Base-by-base conservation (phyloP, 106 monocot genomes). In the Dendrobium nobile region DNA sequence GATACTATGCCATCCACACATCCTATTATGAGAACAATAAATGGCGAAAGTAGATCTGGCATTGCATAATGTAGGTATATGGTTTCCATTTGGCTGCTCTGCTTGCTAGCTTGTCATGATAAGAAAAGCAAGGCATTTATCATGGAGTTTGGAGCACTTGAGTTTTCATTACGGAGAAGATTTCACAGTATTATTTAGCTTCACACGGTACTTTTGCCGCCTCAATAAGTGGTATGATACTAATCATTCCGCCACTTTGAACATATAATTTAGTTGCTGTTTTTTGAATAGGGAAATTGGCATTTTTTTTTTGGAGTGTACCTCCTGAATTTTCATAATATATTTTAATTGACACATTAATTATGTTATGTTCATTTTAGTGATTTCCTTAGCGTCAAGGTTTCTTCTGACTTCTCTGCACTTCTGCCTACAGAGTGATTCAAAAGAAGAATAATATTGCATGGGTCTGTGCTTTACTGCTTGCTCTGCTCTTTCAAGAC, bases 401-500 rank as follows among this genome's bases (percentile, higher is more conserved):
- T 3, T 76, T 76, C 42, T 43, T 43, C 26, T 48, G 48, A 76
- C 48, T 47, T 76, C 76, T 76, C 0, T 74, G 2, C 15, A 76
- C 48, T 76, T 47, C 5, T 75, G 1, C 73, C 55, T 79, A 82
- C 85, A 99, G 99, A 87, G 88, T 82, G 88, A 93, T 80, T 88
- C 86, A 59, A 92, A 86, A 80, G 93, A 96, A 58, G 99, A n/a
- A 90, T 80, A 86, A 84, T 55, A 87, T 85, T 42, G 75, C 90
- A 33, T 99, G 99, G 99, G 88, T 90, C 72, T 95, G 89, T 86
- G 92, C 95, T 82, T 81, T 99, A 85, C 80, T 95, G 19, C 76
- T 99, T 22, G 88, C 95, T n/a, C 45, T 99, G 68, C 81, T 99
- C 37, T 95, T 99, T 80, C 86, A 86, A 84, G 90, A 95, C 54